Evolutionary conservation across 768 basidiomycete genomes (phyloP).

Genomic region (Asterophora parasitica): DNA sequence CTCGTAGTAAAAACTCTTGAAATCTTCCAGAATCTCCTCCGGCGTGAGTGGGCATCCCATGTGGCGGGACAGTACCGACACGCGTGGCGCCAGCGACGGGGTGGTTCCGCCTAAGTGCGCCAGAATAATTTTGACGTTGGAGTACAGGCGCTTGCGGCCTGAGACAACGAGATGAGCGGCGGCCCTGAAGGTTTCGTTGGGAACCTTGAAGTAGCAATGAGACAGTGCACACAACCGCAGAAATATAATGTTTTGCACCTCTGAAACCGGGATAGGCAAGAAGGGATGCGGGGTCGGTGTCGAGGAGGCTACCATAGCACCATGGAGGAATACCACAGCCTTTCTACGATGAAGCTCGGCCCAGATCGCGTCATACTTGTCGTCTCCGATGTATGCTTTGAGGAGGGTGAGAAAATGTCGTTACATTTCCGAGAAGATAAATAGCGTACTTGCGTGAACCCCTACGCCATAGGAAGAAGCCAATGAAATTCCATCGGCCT

Average conservation of each 20-base stretch:
- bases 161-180: slow-evolving; percentile 74
- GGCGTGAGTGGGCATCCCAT: slow-evolving; percentile 66
- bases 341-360: slow-evolving; percentile 56
- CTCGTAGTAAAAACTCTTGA: slow-evolving; percentile 70
- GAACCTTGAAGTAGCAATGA: slow-evolving; percentile 42
- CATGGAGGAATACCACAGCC: slow-evolving; percentile 69
- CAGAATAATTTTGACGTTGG: slow-evolving; percentile 58
- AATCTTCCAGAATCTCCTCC: slow-evolving; percentile 65
- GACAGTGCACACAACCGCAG: slow-evolving; percentile 2
- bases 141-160: slow-evolving; percentile 58
- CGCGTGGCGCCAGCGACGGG: slow-evolving; percentile 60
- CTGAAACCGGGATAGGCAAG: slow-evolving; percentile 64
- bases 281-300: slow-evolving; percentile 58
- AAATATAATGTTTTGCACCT: slow-evolving; percentile 35
- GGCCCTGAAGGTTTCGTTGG: slow-evolving; percentile 80
- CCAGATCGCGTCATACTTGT: slow-evolving; percentile 63
- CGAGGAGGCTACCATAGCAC: slow-evolving; percentile 60
- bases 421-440: neutral
- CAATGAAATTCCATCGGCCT: slow-evolving; percentile 61
- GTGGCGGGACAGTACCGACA: slow-evolving; percentile 60
- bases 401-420: neutral
- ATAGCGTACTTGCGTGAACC: slow-evolving; percentile 42
- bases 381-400: slow-evolving; percentile 63
- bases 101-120: slow-evolving; percentile 73
- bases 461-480: slow-evolving; percentile 65